Percentiles rank a stretch among this genome's conserved stretches.
These are phyloP conservation scores for Cornus florida DNA, from an alignment of 148 eudicot species.

Conservation along the genomic window DNA sequence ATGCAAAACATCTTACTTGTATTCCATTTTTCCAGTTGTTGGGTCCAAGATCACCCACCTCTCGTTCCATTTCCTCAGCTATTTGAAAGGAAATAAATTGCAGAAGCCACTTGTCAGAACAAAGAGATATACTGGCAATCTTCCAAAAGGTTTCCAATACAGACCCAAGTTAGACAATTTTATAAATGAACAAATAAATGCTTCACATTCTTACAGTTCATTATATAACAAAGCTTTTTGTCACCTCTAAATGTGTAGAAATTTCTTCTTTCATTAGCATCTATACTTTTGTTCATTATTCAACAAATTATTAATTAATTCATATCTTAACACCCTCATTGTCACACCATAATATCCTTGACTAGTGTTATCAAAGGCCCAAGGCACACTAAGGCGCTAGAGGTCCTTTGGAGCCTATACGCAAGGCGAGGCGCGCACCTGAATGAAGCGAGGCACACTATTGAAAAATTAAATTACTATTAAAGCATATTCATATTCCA, in stretches of 20 bases:
- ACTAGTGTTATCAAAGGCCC: too few species aligned
- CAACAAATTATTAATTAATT: too few species aligned
- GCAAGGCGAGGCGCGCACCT: too few species aligned
- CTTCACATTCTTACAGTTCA: not conserved
- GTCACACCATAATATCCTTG: too few species aligned
- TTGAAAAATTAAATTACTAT: too few species aligned
- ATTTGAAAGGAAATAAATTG: constrained; percentile 8
- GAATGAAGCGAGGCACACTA: too few species aligned
- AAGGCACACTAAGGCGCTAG: too few species aligned
- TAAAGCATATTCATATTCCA: too few species aligned
- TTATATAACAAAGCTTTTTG: not conserved
- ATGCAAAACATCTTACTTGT: constrained; percentile 57
- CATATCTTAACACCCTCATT: not conserved
- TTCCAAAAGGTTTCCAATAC: not conserved
- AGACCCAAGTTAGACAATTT: not conserved
- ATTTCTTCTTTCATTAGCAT: not conserved
- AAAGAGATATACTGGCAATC: constrained; percentile 1
- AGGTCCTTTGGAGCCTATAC: too few species aligned
- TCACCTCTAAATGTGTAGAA: not conserved
- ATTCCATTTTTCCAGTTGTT: constrained; percentile 97
- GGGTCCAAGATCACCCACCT: constrained; percentile 98
- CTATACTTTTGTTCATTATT: too few species aligned
- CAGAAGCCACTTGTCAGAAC: not conserved
- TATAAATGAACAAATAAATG: not conserved
- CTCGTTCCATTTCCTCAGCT: constrained; percentile 98